Evolutionary conservation across 768 basidiomycete species (phyloP), one percentile per base, ranked within the genome.

Genomic region (Tricholoma matsutake): DNA sequence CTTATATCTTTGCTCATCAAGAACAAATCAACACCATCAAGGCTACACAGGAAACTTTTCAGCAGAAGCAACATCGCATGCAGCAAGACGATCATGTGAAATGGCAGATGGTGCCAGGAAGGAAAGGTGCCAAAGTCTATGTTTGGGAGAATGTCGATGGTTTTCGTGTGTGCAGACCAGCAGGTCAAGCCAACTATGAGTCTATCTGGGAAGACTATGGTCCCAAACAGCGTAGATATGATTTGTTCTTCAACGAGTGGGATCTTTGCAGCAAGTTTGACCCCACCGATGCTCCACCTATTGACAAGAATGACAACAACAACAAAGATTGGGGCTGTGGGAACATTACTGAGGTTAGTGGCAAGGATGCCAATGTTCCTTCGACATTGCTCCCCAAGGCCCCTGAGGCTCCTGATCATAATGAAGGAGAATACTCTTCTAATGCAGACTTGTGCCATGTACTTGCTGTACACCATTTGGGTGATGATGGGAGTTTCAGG

Each of bases 101-200:
- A 8, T 13, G 39, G 16, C 18, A 34, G 10, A 16, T 29, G 6
- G 55, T 45, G 13, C 69, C 66, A 0, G 68, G 68, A 4, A 64
- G 39, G 55, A 63, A 61, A 58, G 67, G 70, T 6, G 60, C 68
- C 39, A 29, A 34, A 31, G 67, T 72, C 8, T 72, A 45, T 57
- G 32, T 54, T 20, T 72, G 68, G 71, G 62, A 67, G 28, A 49
- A 68, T 10, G 62, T 65, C 14, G 61, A 67, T 54, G 68, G 71
- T 68, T n/a, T n/a, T n/a, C n/a, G n/a, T n/a, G n/a, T n/a, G n/a
- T n/a, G n/a, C n/a, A n/a, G n/a, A n/a, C n/a, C n/a, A n/a, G n/a
- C n/a, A n/a, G n/a, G n/a, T n/a, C n/a, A n/a, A n/a, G n/a, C n/a
- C n/a, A n/a, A n/a, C n/a, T n/a, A n/a, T n/a, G n/a, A n/a, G n/a